Base-by-base conservation (phyloP, 2,329 filamentous ascomycete genomes). In the Ramularia endophylla region DNA sequence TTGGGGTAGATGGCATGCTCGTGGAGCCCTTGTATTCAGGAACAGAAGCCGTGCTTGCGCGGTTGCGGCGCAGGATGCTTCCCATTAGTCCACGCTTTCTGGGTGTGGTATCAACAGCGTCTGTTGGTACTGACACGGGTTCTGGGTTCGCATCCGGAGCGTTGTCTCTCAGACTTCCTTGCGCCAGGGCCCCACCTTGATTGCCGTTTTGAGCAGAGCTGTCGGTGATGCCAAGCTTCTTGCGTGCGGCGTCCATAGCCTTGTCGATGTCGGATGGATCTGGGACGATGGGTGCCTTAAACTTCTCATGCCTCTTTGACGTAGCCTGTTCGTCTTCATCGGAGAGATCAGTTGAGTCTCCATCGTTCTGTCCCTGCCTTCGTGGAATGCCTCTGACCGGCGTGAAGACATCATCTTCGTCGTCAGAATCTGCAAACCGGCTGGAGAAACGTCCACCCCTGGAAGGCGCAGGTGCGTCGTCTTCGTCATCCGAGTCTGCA, bases 401-500 rank as follows among this genome's bases (percentile, higher is more conserved):
- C 32, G 55, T 65, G 22, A 54, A 46, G 19, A 61, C 64, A 11
- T 70, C 69, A 13, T 75, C 71, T 41, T 67, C 64, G 19, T 71
- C 68, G 34, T 70, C 68, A 2, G 70, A 73, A 44, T 73, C 70
- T 2, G 62, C 68, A 43, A 72, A 73, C 4, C 71, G 65, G 45
- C 68, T 72, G 38, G 64, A 60, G 55, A 72, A 73, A 28, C 54
- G 47, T 5, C 36, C 31, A 12, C 44, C 33, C 5, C 30, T 42
- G 5, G 46, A 37, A 15, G 40, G 18, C 8, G 55, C 46, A 12
- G 32, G 32, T 8, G 57, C 60, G 7, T 70, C 69, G 18, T 65
- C 65, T 30, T 69, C 67, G 32, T 87, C 83, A 55, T 83, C 87
- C 1, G 83, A 87, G 54, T 87, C 81, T 1, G 70, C 78, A 53